Evolutionary conservation across 495 filamentous ascomycete genomes (phyloP).

Genomic region (Tuber microsphaerosporum): DNA sequence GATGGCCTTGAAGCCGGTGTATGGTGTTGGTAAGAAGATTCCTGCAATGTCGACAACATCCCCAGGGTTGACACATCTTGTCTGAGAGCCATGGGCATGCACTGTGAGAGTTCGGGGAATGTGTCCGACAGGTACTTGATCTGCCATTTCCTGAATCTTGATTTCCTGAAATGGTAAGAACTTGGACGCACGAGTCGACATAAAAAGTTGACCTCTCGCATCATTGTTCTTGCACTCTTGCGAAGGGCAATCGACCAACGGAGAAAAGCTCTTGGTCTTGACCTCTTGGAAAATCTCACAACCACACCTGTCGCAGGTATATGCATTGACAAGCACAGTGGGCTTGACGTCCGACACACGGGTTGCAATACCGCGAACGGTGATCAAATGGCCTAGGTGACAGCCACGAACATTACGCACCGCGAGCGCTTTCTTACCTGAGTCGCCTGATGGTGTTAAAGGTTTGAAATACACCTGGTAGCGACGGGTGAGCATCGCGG

Average conservation of each 20-base stretch:
- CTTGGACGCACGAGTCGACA: constrained; percentile 89
- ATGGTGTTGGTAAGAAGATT: constrained; percentile 93
- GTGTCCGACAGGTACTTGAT: constrained; percentile 95
- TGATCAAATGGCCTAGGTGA: constrained; percentile 87
- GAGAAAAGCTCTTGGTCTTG: constrained; percentile 79
- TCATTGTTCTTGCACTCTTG: constrained; percentile 84
- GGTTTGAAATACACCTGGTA: constrained; percentile 97
- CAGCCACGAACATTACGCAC: constrained; percentile 88
- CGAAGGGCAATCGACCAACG: constrained; percentile 76
- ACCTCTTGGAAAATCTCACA: constrained; percentile 97
- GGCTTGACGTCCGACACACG: constrained; percentile 97
- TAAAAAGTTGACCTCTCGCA: constrained; percentile 83
- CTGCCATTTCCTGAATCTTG: constrained; percentile 96
- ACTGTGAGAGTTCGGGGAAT: constrained; percentile 86
- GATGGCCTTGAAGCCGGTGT: constrained; percentile 96
- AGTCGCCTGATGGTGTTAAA: constrained; percentile 59
- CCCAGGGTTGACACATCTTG: constrained; percentile 80
- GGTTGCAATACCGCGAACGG: constrained; percentile 87
- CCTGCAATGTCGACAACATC: constrained; percentile 89
- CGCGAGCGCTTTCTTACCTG: constrained; percentile 71
- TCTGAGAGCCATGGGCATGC: constrained; percentile 78
- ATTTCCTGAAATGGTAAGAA: constrained; percentile 97
- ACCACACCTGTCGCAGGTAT: constrained; percentile 92
- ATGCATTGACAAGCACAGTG: constrained; percentile 91
- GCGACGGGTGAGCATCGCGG: constrained; percentile 80